Evolutionary conservation across 495 filamentous ascomycete genomes (phyloP), one percentile per base, ranked within the genome.

Genomic region (Xylaria sp.): DNA sequence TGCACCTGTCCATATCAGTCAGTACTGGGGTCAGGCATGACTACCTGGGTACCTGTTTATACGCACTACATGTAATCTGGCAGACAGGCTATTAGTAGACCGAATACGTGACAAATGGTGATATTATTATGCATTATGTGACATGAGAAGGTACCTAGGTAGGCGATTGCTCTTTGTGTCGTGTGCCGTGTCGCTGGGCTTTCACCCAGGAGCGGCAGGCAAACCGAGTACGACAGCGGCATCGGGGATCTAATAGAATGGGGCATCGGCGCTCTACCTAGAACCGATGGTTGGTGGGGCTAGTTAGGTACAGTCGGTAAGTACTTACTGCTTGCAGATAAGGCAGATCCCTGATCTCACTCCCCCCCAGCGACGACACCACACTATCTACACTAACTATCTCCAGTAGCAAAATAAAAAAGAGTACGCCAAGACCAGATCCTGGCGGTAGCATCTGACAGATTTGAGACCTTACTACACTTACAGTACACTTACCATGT

Each of bases 361-460:
- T 33, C 35, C 59, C 37, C 59, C 37, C 37, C 29, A 21, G n/a
- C 35, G 9, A 41, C n/a, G n/a, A n/a, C n/a, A n/a, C n/a, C n/a
- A n/a, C n/a, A n/a, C n/a, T n/a, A n/a, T n/a, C n/a, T n/a, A n/a
- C n/a, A n/a, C n/a, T n/a, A n/a, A n/a, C n/a, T n/a, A n/a, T n/a
- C n/a, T n/a, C n/a, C n/a, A n/a, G n/a, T 61, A 40, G 17, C 58
- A 29, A 14, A 17, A 59, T 17, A 17, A 29, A 7, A 62, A 21
- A 14, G n/a, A 41, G 21, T n/a, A 19, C 57, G 57, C 59, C 59
- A 62, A 43, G 59, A 62, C 33, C 4, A 40, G 50, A 67, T 48
- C 64, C 64, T 67, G 64, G 33, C 14, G 64, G 64, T 55, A 19
- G 64, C 48, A 67, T 67, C 64, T 67, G 64, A 67, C 64, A 43